phyloP scores from a whole-genome alignment of 768 basidiomycete genomes.

The Rubroboletus satanas region DNA sequence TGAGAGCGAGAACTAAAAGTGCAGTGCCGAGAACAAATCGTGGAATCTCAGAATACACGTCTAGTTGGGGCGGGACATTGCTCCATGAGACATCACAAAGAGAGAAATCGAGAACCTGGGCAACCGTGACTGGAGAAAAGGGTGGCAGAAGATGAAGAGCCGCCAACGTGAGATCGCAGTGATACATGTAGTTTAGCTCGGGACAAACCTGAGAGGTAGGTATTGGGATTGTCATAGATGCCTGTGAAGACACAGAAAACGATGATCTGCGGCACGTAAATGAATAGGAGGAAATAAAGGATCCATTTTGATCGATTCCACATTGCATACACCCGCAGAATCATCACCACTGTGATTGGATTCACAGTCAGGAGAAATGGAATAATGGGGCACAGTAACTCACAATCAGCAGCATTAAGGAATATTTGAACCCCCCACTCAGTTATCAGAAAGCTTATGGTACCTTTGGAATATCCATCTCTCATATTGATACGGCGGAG shows the following conservation, averaged over 20 bases:
- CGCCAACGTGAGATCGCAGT: no score
- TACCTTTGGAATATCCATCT: not conserved
- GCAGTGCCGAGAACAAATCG: not conserved
- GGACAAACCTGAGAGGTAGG: no score
- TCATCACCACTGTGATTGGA: conserved; percentile 2
- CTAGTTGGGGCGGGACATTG: no score
- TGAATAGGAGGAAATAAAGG: not conserved
- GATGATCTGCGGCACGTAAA: not conserved
- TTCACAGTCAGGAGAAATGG: not conserved
- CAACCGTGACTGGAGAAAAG: no score
- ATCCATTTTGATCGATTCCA: not conserved
- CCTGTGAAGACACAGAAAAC: no score
- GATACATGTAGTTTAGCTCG: no score
- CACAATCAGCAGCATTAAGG: conserved; percentile 1
- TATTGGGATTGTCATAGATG: no score
- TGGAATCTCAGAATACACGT: no score
- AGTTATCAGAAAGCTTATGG: not conserved
- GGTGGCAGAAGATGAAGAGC: no score
- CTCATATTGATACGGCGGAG: no score
- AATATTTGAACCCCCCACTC: not conserved
- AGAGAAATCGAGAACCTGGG: no score
- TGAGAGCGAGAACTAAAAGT: not conserved
- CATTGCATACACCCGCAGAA: not conserved
- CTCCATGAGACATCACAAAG: no score
- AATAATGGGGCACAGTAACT: not conserved